A percentile compares a stretch with the other conserved stretches of the same genome.
Conservation (phyloP, 345 rosid species). For the Geranium brycei region DNA sequence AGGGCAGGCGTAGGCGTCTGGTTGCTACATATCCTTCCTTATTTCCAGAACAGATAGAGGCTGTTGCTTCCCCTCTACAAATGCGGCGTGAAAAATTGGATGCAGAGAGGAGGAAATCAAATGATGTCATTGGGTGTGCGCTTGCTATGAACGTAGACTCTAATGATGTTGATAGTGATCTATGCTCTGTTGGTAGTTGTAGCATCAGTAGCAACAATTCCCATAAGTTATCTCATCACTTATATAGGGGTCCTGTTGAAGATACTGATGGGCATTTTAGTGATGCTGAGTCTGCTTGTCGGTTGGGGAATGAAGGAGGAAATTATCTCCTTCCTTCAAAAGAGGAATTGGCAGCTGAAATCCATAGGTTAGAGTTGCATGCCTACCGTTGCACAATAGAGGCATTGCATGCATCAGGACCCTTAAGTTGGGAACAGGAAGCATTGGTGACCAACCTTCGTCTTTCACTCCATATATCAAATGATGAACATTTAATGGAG, state of each 20-base stretch:
- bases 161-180: slow-evolving; percentile 24
- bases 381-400: slow-evolving; percentile 39
- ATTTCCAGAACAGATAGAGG: slow-evolving; percentile 20
- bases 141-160: slow-evolving; percentile 18
- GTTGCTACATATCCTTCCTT: slow-evolving; percentile 14
- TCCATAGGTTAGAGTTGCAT: slow-evolving; percentile 51
- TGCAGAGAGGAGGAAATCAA: slow-evolving; percentile 26
- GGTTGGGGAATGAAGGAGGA: slow-evolving; percentile 17
- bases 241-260: slow-evolving; percentile 20
- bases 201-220: slow-evolving; percentile 20
- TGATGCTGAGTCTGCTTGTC: slow-evolving; percentile 41
- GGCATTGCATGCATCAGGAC: slow-evolving; percentile 54
- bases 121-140: slow-evolving; percentile 19
- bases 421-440: slow-evolving; percentile 75
- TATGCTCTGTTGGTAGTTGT: slow-evolving; percentile 65
- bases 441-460: slow-evolving; percentile 62
- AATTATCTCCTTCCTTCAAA: slow-evolving; percentile 15
- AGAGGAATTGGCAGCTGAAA: slow-evolving; percentile 32
- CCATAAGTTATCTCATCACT: slow-evolving; percentile 12
- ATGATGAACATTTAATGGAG: slow-evolving; percentile 68
- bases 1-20: slow-evolving; percentile 15
- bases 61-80: slow-evolving; percentile 25
- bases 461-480: slow-evolving; percentile 49
- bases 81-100: slow-evolving; percentile 24
- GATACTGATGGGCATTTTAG: slow-evolving; percentile 21